Conservation (phyloP, 176 grass and related monocot species). For the Thalia dealbata region DNA sequence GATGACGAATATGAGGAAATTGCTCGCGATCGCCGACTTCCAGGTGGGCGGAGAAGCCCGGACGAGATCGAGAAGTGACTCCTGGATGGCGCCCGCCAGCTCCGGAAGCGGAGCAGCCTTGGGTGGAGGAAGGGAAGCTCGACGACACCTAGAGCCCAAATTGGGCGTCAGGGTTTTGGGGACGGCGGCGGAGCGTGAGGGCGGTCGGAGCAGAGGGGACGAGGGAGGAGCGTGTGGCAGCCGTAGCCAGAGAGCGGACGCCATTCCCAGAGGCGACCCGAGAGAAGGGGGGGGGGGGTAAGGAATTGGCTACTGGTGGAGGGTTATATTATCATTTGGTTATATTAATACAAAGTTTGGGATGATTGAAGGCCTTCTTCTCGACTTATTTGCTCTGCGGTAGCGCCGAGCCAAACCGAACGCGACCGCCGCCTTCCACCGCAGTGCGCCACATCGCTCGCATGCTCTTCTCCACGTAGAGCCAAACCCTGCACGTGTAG, state of each 20-base stretch:
- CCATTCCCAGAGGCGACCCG: background rate
- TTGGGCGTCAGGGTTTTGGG: background rate
- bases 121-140: background rate
- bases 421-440: too few species aligned
- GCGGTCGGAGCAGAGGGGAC: constrained; percentile 11
- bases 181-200: background rate
- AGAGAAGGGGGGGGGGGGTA: too few species aligned
- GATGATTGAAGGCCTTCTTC: too few species aligned
- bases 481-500: background rate
- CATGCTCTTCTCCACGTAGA: background rate
- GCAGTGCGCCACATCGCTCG: background rate
- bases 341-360: too few species aligned
- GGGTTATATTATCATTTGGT: too few species aligned
- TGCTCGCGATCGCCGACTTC: constrained; percentile 42
- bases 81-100: constrained; percentile 15
- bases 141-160: constrained; percentile 4
- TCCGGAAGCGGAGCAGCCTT: constrained; percentile 26
- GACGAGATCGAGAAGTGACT: constrained; percentile 37
- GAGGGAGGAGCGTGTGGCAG: background rate
- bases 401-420: too few species aligned
- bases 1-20: constrained; percentile 51
- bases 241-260: background rate
- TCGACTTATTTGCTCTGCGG: too few species aligned
- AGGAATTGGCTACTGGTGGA: too few species aligned
- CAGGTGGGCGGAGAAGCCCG: constrained; percentile 50